Percentiles rank a stretch among this genome's conserved stretches.
Conservation (phyloP, 2,329 filamentous ascomycete genomes). For the Fusarium lateritium region DNA sequence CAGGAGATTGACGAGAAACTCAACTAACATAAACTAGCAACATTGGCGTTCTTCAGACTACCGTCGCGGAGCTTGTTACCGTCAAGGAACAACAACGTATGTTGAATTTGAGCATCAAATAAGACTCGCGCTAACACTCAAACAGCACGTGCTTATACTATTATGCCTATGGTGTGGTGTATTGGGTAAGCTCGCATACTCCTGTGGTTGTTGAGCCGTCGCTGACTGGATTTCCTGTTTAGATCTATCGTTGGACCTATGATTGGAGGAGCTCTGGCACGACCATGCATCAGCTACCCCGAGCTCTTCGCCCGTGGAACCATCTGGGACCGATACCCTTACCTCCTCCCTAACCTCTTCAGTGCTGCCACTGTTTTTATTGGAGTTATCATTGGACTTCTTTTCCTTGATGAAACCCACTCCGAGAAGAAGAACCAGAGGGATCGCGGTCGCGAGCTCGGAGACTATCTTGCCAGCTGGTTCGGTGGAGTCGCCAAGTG, state of each 20-base stretch:
- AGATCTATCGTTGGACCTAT: constrained; percentile 93
- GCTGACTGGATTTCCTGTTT: constrained; percentile 50
- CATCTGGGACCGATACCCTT: constrained; percentile 89
- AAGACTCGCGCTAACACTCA: constrained; percentile 45
- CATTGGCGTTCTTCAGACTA: constrained; percentile 95
- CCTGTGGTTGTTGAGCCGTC: not conserved
- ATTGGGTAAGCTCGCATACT: constrained; percentile 74
- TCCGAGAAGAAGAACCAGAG: constrained; percentile 81
- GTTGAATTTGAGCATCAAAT: constrained; percentile 51
- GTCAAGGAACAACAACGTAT: constrained; percentile 92
- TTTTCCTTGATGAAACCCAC: constrained; percentile 97
- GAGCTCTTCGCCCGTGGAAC: constrained; percentile 78
- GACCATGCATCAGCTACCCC: constrained; percentile 88
- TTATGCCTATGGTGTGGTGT: constrained; percentile 99
- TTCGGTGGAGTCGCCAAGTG: constrained; percentile 54
- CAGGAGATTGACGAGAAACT: not conserved
- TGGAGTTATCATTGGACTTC: constrained; percentile 82
- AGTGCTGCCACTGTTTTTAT: constrained; percentile 83
- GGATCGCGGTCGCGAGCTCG: constrained; percentile 83
- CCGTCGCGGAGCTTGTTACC: constrained; percentile 92
- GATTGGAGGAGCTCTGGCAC: constrained; percentile 90
- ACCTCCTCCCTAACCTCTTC: constrained; percentile 92
- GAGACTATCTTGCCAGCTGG: constrained; percentile 75
- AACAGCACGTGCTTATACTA: constrained; percentile 89
- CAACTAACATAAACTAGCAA: constrained; percentile 69